Base-by-base conservation (phyloP, 306 rosid genomes). In the Corylus americana region DNA sequence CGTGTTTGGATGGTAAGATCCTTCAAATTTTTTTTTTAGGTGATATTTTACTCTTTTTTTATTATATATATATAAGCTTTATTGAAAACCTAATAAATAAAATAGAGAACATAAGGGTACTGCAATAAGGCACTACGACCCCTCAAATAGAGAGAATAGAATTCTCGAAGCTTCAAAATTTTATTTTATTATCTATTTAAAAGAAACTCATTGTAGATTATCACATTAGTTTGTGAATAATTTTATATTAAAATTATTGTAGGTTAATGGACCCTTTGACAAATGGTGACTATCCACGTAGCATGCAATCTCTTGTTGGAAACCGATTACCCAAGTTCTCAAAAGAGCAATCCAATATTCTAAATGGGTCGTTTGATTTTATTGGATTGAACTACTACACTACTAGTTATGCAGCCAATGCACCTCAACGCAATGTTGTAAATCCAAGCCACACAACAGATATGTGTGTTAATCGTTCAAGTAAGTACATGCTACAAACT, bases 371-470 rank as follows among this genome's bases (percentile, higher is more conserved):
- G 27, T 85, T 79, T 16, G 93, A 91, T 80, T 91, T 91, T 54
- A 42, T 91, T 25, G 96, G 96, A 73, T 17, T 90, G 63, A 90
- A 90, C 75, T 90, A 90, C 71, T 90, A 90, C 82, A 82, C 88
- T 39, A 39, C 90, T 45, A 50, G 75, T 49, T 90, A 85, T 77
- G 92, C 86, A 73, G 66, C 79, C 47, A 35, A 72, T 77, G 51
- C 74, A 51, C 83, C 89, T 61, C 62, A 81, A 1, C 44, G 0
- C 57, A 80, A 17, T 14, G 74, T 48, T 1, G 75, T 29, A 48
- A 76, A 61, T 22, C 77, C 77, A 51, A 83, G 76, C 51, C 70
- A 74, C 5, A 55, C 14, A 22, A 71, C 90, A 10, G 92, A 90
- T 42, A 0, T 77, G 45, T 81, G 82, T 2, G 78, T 77, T 78